Base-by-base conservation (phyloP, 139 green algal species). In the Pseudopediastrum boryanum region DNA sequence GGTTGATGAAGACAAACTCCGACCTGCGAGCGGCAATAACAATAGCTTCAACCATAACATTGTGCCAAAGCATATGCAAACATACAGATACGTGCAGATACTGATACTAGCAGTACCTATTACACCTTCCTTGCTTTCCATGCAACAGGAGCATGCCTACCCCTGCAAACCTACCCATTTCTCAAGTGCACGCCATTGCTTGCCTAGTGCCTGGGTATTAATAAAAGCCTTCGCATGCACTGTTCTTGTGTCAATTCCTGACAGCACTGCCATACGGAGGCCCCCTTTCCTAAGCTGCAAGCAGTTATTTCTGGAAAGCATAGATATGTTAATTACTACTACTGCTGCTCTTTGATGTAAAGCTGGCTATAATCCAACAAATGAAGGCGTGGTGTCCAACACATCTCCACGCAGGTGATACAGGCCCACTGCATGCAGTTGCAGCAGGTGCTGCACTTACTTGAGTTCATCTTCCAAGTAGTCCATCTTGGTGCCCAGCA, bases 401-500 rank as follows among this genome's bases (percentile, higher is more conserved):
- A 4, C 41, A 84, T 65, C 78, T 10, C 8, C 23, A 61, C 25
- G 82, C 31, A 87, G 43, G 33, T 61, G 13, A 73, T 71, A 10
- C 10, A 9, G 10, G n/a, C 8, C 54, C 10, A 8, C 54, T 64
- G 54, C 54, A 64, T 64, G 10, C 8, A 64, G 59, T 4, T 56
- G 46, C 13, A n/a, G 46, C 59, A 8, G 5, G 7, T 31, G 59
- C 59, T 23, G 8, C 43, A 58, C 85, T 29, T 64, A 95, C 93
- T 83, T 95, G 3, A 99, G 68, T 16, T 89, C 42, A 78, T 99
- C 95, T 46, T 97, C 85, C 10, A 98, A 85, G 72, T 89, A 99
- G 71, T 99, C 94, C 90, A 99, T 98, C 33, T 84, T 91, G 13
- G 96, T 99, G n/a, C 96, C 96, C 61, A 99, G 82, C 8, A 99